Evolutionary conservation across 2,329 filamentous ascomycete genomes (phyloP), one percentile per base, ranked within the genome.

Genomic region (Endoconidiophora laricicola): DNA sequence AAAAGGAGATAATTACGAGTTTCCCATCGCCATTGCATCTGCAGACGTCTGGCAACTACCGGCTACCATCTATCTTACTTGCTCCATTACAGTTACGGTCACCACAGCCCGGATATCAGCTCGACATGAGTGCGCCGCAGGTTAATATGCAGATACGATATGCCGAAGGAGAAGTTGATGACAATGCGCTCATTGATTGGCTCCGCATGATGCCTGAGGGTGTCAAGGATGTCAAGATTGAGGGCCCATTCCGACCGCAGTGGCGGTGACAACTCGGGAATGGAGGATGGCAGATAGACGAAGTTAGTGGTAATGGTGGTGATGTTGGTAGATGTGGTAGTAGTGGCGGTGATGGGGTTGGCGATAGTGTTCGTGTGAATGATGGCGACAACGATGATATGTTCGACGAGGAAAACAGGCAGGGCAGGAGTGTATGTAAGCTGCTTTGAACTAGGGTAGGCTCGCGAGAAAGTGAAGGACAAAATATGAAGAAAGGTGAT

Each of bases 151-250:
- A 68, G 7, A 66, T 78, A 49, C 65, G 68, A 23, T 60, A 78
- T 40, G 65, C 66, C 2, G 72, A 75, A 39, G 71, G 73, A 22
- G 65, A 66, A 26, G 61, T 74, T 53, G 69, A 73, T 53, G 58
- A 70, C 48, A 72, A 77, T 46, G 69, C 62, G 49, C 76, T 74
- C 73, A 65, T 69, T 49, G 73, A 78, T 57, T 78, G 74, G 73
- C 60, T 78, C 54, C 69, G 74, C 20, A 63, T 72, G 57, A 73
- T 78, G 67, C 74, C 74, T 2, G 72, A 75, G 51, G 69, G 72
- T 6, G 68, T 77, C 55, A 69, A 64, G 56, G 73, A 76, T 52
- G 65, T 76, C 50, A 72, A 70, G 59, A 67, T 76, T 41, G 73
- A 77, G 22, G 70, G 70, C 2, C 70, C 71, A 18, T 72, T 65